Evolutionary conservation across 2,329 filamentous ascomycete genomes (phyloP).

Genomic region (Alternaria panax): DNA sequence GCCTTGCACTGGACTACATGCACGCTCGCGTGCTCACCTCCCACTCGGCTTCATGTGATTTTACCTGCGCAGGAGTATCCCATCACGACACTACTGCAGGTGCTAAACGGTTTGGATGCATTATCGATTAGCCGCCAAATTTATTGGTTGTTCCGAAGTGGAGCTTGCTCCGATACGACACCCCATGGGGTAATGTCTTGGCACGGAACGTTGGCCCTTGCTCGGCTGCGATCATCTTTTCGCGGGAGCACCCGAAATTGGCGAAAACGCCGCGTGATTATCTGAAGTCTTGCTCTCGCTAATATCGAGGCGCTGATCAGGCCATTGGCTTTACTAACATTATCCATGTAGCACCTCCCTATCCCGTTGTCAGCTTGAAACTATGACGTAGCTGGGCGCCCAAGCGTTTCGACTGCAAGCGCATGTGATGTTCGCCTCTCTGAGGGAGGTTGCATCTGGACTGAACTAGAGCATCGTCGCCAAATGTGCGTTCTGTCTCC

Average conservation of each 20-base stretch:
- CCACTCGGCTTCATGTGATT: constrained; percentile 25
- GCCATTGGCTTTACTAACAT: neutral
- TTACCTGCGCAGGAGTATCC: neutral
- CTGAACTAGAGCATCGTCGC: neutral
- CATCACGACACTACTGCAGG: constrained; percentile 12
- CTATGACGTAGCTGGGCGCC: neutral
- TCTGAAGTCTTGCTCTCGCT: neutral
- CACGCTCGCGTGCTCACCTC: neutral
- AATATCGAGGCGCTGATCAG: neutral
- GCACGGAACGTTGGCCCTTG: constrained; percentile 10
- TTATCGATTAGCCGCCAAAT: constrained; percentile 3
- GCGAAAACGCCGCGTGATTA: constrained; percentile 7
- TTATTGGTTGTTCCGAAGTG: constrained; percentile 24
- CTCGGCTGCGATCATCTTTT: constrained; percentile 10
- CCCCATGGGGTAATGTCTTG: constrained; percentile 14
- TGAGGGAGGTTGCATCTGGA: neutral
- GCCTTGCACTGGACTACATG: neutral
- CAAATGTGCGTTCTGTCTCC: neutral
- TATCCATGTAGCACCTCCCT: neutral
- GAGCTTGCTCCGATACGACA: constrained; percentile 19
- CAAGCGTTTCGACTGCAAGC: neutral
- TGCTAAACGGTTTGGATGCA: neutral
- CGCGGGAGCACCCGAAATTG: constrained; percentile 3
- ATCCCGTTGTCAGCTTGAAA: neutral
- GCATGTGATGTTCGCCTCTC: constrained; percentile 2